These are phyloP conservation scores for Lunularia cruciata DNA, from an alignment of 225 moss, liverwort and hornwort species.

Conservation along the genomic window DNA sequence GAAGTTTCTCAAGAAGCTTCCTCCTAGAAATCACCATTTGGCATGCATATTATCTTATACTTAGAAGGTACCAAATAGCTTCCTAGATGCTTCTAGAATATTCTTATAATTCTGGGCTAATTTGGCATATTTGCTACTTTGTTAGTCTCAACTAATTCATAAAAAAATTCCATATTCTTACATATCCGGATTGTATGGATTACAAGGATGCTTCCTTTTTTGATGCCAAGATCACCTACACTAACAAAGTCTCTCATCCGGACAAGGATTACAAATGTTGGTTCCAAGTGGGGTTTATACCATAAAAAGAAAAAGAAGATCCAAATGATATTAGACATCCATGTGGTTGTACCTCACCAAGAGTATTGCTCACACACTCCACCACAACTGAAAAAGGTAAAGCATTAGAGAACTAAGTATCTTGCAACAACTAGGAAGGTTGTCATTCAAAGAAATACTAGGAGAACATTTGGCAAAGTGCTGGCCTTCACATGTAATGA, in stretches of 20 bases:
- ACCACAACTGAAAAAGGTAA: neutral
- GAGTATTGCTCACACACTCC: neutral
- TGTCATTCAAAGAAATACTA: neutral
- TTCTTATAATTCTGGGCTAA: too few relatives aligned
- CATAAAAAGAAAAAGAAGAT: neutral
- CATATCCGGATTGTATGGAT: neutral
- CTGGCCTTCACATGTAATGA: too few relatives aligned
- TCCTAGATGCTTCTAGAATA: too few relatives aligned
- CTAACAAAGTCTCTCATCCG: neutral
- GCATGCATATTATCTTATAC: too few relatives aligned
- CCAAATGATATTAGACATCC: too few relatives aligned
- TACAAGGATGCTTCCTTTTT: neutral
- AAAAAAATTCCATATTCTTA: too few relatives aligned
- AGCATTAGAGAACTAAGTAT: neutral
- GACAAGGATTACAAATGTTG: constrained; percentile 4
- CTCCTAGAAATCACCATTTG: too few relatives aligned
- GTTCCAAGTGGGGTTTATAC: neutral
- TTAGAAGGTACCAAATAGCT: too few relatives aligned
- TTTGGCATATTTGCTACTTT: too few relatives aligned
- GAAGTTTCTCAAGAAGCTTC: too few relatives aligned
- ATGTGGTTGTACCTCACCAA: too few relatives aligned
- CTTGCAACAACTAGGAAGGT: neutral
- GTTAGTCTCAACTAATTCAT: too few relatives aligned
- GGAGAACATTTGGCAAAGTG: neutral
- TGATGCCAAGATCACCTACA: neutral